A percentile compares a stretch with the other conserved stretches of the same genome.
Conservation (phyloP, 768 basidiomycete species). For the Tulasnella sp. region DNA sequence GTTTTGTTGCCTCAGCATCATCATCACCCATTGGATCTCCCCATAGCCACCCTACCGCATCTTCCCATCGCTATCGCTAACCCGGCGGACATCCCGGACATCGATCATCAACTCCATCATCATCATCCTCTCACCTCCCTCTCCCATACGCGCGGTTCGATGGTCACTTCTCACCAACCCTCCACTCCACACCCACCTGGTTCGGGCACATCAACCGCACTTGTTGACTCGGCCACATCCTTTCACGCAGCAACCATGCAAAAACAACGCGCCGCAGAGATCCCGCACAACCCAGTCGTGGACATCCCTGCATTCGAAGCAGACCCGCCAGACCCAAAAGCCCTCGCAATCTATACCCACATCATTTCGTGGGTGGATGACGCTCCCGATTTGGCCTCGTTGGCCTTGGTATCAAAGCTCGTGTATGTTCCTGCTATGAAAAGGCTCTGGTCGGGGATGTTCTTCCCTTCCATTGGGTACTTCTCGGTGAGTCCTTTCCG, state of each 20-base stretch:
- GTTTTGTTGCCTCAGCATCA: not conserved
- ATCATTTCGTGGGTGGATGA: slow-evolving; percentile 22
- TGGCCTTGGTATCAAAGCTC: slow-evolving; percentile 16
- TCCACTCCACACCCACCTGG: not conserved
- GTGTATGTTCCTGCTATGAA: slow-evolving; percentile 20
- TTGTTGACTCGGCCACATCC: not conserved
- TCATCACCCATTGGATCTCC: not conserved
- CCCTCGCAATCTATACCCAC: slow-evolving; percentile 1
- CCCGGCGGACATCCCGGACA: slow-evolving; percentile 3
- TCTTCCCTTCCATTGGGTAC: slow-evolving; percentile 27
- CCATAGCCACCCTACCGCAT: not conserved
- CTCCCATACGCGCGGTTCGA: not conserved
- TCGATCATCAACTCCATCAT: not conserved
- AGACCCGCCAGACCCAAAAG: not conserved
- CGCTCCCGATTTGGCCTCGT: slow-evolving; percentile 19
- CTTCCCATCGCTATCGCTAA: slow-evolving; percentile 10
- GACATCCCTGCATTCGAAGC: not conserved
- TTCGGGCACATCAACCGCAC: not conserved
- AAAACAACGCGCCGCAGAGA: slow-evolving; percentile 4
- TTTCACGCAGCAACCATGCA: slow-evolving; percentile 11
- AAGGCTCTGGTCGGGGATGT: slow-evolving; percentile 23
- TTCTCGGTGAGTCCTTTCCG: slow-evolving; percentile 22
- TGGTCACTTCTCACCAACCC: not conserved
- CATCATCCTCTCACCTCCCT: not conserved
- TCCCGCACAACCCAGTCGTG: not conserved